Conservation (phyloP, 352 stramenopile species). For the Globisporangium solare region DNA sequence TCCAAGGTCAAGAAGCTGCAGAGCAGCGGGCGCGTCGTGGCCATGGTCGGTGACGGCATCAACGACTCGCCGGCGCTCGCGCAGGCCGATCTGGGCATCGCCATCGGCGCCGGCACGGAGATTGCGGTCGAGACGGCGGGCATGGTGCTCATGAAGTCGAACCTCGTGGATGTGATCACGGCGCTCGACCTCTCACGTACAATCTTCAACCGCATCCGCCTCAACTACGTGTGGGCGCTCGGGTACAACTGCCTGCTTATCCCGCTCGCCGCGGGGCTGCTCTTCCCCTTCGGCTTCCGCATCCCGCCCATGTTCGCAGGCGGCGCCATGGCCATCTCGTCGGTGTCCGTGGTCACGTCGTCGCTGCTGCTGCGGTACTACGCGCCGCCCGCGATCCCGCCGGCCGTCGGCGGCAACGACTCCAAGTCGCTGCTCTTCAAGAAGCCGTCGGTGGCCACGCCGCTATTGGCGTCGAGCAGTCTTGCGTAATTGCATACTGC, state of each 20-base stretch:
- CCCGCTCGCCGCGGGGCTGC: slow-evolving; percentile 93
- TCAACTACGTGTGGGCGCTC: slow-evolving; percentile 98
- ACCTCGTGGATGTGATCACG: slow-evolving; percentile 93
- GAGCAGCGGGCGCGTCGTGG: slow-evolving; percentile 82
- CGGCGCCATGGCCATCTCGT: slow-evolving; percentile 95
- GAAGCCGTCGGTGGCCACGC: slow-evolving; percentile 69
- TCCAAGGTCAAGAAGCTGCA: slow-evolving; percentile 92
- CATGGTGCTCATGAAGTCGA: slow-evolving; percentile 91
- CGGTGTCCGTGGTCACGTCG: slow-evolving; percentile 94
- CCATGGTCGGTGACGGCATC: slow-evolving; percentile 97
- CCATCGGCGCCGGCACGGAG: slow-evolving; percentile 93
- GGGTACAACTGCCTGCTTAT: slow-evolving; percentile 98
- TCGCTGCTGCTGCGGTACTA: slow-evolving; percentile 94
- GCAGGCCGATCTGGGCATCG: slow-evolving; percentile 96
- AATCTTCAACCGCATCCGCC: slow-evolving; percentile 95
- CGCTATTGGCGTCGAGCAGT: slow-evolving; percentile 67
- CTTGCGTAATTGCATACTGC: slow-evolving; percentile 37
- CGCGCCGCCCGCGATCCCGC: slow-evolving; percentile 59
- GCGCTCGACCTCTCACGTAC: slow-evolving; percentile 94
- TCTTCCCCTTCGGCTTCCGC: slow-evolving; percentile 92
- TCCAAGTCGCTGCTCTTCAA: slow-evolving; percentile 80
- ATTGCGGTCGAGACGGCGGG: slow-evolving; percentile 97
- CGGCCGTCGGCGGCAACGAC: slow-evolving; percentile 52
- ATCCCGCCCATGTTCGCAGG: slow-evolving; percentile 96
- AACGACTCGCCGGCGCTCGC: slow-evolving; percentile 98